Evolutionary conservation across 2,329 filamentous ascomycete species (phyloP).

Genomic region (Arthrinium phaeospermum): DNA sequence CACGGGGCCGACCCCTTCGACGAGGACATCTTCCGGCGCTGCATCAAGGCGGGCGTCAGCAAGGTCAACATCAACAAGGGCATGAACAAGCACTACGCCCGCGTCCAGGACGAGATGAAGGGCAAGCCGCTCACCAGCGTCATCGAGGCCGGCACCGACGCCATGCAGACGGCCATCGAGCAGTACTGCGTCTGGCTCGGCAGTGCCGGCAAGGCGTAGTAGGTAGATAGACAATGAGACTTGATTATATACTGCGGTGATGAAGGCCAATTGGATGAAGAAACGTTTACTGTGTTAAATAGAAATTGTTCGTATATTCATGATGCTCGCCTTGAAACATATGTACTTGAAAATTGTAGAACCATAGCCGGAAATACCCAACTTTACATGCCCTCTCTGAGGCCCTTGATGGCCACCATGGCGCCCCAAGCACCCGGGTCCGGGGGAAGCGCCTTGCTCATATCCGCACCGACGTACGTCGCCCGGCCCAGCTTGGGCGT

Average conservation of each 20-base stretch:
- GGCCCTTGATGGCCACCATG: conserved; percentile 54
- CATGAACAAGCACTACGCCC: conserved; percentile 55
- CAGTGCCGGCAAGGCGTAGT: conserved; percentile 50
- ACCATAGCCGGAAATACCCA: too few species aligned
- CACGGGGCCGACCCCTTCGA: conserved; percentile 56
- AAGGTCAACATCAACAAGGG: conserved; percentile 60
- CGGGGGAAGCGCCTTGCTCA: conserved; percentile 60
- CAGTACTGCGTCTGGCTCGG: conserved; percentile 52
- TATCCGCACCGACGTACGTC: conserved; percentile 67
- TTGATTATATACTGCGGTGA: background rate
- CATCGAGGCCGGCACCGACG: conserved; percentile 52
- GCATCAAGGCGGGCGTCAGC: conserved; percentile 51
- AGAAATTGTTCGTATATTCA: background rate
- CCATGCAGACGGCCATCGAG: conserved; percentile 56
- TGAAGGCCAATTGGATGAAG: background rate
- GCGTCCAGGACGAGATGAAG: conserved; percentile 50
- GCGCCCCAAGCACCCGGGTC: conserved; percentile 76
- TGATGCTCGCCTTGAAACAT: background rate
- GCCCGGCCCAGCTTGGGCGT: conserved; percentile 69
- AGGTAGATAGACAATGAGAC: background rate
- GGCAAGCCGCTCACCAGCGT: conserved; percentile 53
- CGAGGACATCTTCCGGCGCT: conserved; percentile 49
- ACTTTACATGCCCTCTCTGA: conserved; percentile 9
- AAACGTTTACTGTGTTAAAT: background rate
- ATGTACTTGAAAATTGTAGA: background rate